Evolutionary conservation across 2,329 filamentous ascomycete genomes (phyloP).

Genomic region (Ophiostoma montium): DNA sequence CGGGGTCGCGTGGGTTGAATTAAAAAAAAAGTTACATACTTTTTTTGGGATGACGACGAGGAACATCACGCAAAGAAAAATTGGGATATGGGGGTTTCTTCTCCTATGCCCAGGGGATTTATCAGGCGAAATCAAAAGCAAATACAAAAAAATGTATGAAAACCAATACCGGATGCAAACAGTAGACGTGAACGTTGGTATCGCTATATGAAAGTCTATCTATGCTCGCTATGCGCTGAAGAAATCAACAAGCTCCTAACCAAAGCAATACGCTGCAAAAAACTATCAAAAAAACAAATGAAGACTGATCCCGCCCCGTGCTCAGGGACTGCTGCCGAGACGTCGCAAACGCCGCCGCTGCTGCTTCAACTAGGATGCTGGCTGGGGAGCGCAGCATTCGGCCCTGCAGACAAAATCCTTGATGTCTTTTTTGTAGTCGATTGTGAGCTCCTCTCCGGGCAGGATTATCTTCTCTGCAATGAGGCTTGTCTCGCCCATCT

Average conservation of each 20-base stretch:
- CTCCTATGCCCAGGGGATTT: neutral
- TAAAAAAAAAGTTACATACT: conserved; percentile 5
- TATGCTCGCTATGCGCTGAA: neutral
- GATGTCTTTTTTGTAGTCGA: conserved; percentile 21
- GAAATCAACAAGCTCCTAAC: too few species aligned
- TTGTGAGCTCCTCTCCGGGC: conserved; percentile 22
- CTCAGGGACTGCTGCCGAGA: neutral
- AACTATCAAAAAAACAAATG: neutral
- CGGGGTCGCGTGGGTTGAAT: conserved; percentile 4
- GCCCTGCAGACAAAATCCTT: conserved; percentile 19
- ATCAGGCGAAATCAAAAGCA: conserved; percentile 1
- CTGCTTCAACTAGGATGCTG: neutral
- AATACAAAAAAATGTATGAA: conserved; percentile 1
- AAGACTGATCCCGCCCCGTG: neutral
- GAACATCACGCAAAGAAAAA: neutral
- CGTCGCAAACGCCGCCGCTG: neutral
- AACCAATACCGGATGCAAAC: neutral
- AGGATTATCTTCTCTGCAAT: conserved; percentile 17
- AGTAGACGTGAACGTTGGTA: neutral
- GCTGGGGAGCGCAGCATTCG: conserved; percentile 9
- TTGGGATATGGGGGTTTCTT: neutral
- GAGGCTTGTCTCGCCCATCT: conserved; percentile 14
- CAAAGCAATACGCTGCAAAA: neutral
- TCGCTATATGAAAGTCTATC: neutral
- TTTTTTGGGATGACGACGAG: conserved; percentile 4